Percentiles rank a stretch among this genome's conserved stretches.
Evolutionary conservation across 2,329 filamentous ascomycete genomes (phyloP).

Genomic region (Neonectria sp.): DNA sequence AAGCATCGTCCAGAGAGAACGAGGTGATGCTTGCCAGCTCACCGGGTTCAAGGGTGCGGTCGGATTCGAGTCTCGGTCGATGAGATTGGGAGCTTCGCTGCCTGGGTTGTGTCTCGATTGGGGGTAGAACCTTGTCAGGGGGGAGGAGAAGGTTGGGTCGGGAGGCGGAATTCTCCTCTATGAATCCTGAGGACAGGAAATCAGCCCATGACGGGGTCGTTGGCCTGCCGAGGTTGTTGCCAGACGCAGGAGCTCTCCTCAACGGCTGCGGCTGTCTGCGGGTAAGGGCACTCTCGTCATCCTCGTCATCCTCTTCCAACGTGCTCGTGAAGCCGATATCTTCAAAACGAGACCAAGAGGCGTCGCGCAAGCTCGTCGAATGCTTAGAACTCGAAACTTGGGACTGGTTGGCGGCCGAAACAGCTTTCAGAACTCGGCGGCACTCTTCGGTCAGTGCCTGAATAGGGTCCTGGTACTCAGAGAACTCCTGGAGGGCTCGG

Average conservation of each 20-base stretch:
- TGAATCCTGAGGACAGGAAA: constrained; percentile 94
- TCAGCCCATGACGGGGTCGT: constrained; percentile 99
- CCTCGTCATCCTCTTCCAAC: constrained; percentile 79
- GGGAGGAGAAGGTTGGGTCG: constrained; percentile 83
- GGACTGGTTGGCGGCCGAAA: constrained; percentile 91
- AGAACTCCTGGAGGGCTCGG: constrained; percentile 85
- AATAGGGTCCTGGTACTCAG: constrained; percentile 90
- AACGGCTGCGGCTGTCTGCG: constrained; percentile 65
- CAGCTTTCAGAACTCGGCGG: constrained; percentile 87
- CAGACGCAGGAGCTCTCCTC: constrained; percentile 76
- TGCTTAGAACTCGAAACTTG: constrained; percentile 79
- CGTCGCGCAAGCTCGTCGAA: constrained; percentile 82
- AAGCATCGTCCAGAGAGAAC: constrained; percentile 92
- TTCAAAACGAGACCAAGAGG: constrained; percentile 97
- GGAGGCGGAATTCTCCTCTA: constrained; percentile 76
- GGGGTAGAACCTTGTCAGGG: constrained; percentile 93
- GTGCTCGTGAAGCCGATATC: constrained; percentile 90
- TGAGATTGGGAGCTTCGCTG: constrained; percentile 92
- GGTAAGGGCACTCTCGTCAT: constrained; percentile 67
- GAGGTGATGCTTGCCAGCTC: constrained; percentile 93
- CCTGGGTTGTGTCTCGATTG: constrained; percentile 79
- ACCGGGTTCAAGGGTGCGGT: constrained; percentile 83
- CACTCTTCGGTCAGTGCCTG: constrained; percentile 94
- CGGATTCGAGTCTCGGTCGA: constrained; percentile 77
- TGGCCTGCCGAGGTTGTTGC: constrained; percentile 81